Evolutionary conservation across 2,329 filamentous ascomycete genomes (phyloP).

Genomic region (Fusarium staphyleae): DNA sequence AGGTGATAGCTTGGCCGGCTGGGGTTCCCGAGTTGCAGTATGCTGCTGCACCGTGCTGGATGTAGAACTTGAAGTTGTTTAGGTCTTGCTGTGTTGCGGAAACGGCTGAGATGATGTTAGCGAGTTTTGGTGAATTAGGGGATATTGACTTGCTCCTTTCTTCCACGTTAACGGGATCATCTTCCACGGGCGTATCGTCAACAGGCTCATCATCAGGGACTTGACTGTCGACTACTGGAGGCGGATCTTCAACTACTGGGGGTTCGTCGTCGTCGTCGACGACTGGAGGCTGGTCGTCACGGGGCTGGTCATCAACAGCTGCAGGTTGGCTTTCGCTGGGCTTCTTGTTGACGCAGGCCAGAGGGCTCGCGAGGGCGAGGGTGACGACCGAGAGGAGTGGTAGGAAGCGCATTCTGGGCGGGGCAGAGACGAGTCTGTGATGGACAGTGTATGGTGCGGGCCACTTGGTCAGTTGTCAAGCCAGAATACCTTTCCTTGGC

Average conservation of each 20-base stretch:
- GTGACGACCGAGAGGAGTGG: slow-evolving; percentile 39
- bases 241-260: no score
- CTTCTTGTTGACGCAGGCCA: slow-evolving; percentile 22
- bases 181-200: neutral
- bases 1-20: slow-evolving; percentile 52
- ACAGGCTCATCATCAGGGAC: no score
- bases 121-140: neutral
- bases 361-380: slow-evolving; percentile 39
- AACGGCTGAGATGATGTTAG: slow-evolving; percentile 9
- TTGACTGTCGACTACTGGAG: no score
- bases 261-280: no score
- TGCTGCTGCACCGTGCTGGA: slow-evolving; percentile 59
- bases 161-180: slow-evolving; percentile 42
- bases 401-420: slow-evolving; percentile 35
- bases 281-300: no score
- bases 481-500: neutral
- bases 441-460: neutral
- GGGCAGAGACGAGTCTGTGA: neutral
- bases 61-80: slow-evolving; percentile 54
- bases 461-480: no score
- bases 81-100: slow-evolving; percentile 40
- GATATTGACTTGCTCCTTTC: slow-evolving; percentile 44
- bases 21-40: slow-evolving; percentile 60
- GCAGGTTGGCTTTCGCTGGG: no score
- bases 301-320: no score